Conservation (phyloP, 1,284 basidiomycete species). For the Ustilago bromivora region DNA sequence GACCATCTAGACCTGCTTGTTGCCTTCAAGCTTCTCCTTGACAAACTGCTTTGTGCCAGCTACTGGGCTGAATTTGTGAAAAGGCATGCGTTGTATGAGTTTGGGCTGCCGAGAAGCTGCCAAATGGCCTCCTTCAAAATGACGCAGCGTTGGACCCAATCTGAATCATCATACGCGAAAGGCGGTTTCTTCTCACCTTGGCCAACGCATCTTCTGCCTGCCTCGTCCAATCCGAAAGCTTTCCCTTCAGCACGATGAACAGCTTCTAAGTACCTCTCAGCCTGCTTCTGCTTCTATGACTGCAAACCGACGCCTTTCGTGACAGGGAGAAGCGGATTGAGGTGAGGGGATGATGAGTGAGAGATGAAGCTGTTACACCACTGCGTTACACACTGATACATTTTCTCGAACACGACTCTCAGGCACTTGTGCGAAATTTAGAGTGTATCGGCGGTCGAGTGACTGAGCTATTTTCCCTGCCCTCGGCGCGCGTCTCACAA, state of each 20-base stretch:
- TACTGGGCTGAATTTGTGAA: slow-evolving; percentile 20
- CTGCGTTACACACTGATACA: background rate
- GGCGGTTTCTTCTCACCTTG: background rate
- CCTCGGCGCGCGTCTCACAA: slow-evolving; percentile 1
- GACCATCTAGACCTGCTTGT: slow-evolving; percentile 9
- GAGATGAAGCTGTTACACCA: background rate
- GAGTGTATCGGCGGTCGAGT: background rate
- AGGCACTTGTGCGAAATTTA: background rate
- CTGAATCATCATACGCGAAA: slow-evolving; percentile 14
- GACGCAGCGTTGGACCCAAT: slow-evolving; percentile 9
- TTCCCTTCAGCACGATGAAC: no score
- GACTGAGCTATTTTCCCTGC: slow-evolving; percentile 5
- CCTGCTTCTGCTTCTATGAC: background rate
- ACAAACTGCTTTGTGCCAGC: slow-evolving; percentile 42
- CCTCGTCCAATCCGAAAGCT: background rate
- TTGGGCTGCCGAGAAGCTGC: slow-evolving; percentile 7
- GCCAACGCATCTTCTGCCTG: background rate
- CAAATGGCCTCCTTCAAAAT: slow-evolving; percentile 8
- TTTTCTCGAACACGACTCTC: background rate
- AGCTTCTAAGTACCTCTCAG: background rate
- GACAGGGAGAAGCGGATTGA: background rate
- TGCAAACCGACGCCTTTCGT: background rate
- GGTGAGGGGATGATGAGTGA: no score
- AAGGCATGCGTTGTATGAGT: background rate
- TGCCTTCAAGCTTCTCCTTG: slow-evolving; percentile 22